Percentiles rank a stretch among this genome's conserved stretches.
Evolutionary conservation across 2,329 filamentous ascomycete species (phyloP).

Genomic region (Calonectria henricotiae): DNA sequence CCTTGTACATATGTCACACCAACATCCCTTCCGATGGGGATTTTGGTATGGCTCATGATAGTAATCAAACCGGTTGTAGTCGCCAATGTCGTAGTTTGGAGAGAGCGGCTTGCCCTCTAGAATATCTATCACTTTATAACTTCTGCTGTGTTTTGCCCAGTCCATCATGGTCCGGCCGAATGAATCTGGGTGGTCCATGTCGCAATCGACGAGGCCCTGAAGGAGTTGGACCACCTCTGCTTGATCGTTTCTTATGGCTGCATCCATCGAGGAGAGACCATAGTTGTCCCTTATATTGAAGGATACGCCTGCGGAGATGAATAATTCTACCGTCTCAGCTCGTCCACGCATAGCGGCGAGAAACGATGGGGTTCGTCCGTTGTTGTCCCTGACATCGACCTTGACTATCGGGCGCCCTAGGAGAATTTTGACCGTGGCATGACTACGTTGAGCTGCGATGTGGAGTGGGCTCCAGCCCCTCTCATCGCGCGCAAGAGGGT

Average conservation of each 20-base stretch:
- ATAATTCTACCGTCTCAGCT: neutral
- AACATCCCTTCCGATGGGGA: neutral
- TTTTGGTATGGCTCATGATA: constrained; percentile 2
- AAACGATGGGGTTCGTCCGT: neutral
- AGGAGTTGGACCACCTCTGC: neutral
- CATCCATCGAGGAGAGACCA: neutral
- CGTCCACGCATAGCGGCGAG: constrained; percentile 1
- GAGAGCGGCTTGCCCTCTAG: neutral
- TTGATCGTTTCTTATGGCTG: neutral
- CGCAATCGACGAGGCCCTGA: neutral
- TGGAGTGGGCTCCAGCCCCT: neutral
- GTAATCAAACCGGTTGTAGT: neutral
- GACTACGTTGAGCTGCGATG: neutral
- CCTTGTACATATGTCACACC: neutral
- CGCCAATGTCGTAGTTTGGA: neutral
- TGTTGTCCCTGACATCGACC: neutral
- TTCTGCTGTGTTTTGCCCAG: neutral
- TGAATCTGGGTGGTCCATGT: neutral
- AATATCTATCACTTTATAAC: neutral
- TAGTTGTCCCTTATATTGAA: neutral
- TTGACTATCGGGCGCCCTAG: neutral
- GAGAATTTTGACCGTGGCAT: neutral
- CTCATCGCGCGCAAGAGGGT: neutral
- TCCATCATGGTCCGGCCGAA: neutral
- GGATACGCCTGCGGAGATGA: neutral